phyloP scores from a whole-genome alignment of 768 basidiomycete species.

The Boletus vermiculosoides region DNA sequence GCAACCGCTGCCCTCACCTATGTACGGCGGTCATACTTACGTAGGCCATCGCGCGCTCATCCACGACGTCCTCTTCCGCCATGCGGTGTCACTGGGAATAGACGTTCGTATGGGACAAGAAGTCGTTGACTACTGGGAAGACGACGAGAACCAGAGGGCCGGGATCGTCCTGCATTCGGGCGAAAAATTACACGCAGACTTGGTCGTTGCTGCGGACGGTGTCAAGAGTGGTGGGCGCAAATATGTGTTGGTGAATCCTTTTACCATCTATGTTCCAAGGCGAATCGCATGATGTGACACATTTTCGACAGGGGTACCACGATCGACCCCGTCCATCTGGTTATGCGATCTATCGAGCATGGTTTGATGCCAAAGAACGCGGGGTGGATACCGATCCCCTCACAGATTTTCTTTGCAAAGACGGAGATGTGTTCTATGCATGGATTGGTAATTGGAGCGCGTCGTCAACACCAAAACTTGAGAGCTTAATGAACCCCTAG shows the following conservation, averaged over 20 bases:
- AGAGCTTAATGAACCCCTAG: background rate
- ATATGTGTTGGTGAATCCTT: conserved; percentile 20
- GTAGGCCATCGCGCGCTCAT: conserved; percentile 25
- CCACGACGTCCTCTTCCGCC: conserved; percentile 20
- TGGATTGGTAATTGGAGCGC: conserved; percentile 21
- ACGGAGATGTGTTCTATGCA: conserved; percentile 22
- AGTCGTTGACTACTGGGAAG: conserved; percentile 25
- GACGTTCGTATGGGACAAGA: conserved; percentile 23
- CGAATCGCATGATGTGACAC: background rate
- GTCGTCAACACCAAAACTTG: background rate
- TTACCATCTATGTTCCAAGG: background rate
- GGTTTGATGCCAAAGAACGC: conserved; percentile 26
- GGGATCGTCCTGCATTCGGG: conserved; percentile 19
- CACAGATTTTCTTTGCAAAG: conserved; percentile 18
- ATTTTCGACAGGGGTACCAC: conserved; percentile 19
- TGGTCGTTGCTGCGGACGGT: conserved; percentile 32
- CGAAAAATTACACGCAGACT: conserved; percentile 20
- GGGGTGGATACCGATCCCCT: conserved; percentile 24
- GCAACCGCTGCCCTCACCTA: conserved; percentile 12
- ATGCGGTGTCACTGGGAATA: conserved; percentile 24
- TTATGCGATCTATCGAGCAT: conserved; percentile 30
- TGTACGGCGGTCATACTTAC: conserved; percentile 21
- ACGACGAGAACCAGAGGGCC: background rate
- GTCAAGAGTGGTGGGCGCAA: conserved; percentile 22
- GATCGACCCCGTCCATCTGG: conserved; percentile 29